Conservation (phyloP, 768 basidiomycete species). For the Naematelia encephala region DNA sequence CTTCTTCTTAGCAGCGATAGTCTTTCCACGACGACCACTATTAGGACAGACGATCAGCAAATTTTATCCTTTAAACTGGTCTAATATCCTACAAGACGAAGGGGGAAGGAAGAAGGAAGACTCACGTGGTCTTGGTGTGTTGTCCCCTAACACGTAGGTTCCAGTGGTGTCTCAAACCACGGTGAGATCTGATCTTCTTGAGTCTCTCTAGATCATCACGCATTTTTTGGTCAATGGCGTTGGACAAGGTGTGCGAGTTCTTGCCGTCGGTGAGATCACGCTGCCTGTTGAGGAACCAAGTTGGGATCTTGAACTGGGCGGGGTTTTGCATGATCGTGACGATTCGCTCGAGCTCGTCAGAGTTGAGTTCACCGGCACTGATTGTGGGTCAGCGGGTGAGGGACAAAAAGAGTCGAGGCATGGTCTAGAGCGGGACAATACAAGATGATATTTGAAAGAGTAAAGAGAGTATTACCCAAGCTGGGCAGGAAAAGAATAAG, state of each 20-base stretch:
- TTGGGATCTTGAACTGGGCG: constrained; percentile 98
- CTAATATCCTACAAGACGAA: not conserved
- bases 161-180: constrained; percentile 73
- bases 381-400: not conserved
- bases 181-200: constrained; percentile 98
- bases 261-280: constrained; percentile 97
- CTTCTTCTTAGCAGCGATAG: constrained; percentile 48
- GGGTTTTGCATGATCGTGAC: constrained; percentile 99
- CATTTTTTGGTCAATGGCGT: constrained; percentile 94
- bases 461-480: not conserved
- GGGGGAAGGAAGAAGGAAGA: not conserved
- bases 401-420: not conserved
- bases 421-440: not conserved
- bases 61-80: too few relatives aligned
- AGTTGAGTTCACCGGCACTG: constrained; percentile 98
- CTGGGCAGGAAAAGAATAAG: not conserved
- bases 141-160: constrained; percentile 76
- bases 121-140: constrained; percentile 91
- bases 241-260: constrained; percentile 91
- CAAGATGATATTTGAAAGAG: not conserved
- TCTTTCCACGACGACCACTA: constrained; percentile 44
- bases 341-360: constrained; percentile 96
- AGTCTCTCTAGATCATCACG: constrained; percentile 96
- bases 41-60: too few relatives aligned
- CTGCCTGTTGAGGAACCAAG: constrained; percentile 99